Base-by-base conservation (phyloP, 2,329 filamentous ascomycete species). In the Sporothrix phasma region DNA sequence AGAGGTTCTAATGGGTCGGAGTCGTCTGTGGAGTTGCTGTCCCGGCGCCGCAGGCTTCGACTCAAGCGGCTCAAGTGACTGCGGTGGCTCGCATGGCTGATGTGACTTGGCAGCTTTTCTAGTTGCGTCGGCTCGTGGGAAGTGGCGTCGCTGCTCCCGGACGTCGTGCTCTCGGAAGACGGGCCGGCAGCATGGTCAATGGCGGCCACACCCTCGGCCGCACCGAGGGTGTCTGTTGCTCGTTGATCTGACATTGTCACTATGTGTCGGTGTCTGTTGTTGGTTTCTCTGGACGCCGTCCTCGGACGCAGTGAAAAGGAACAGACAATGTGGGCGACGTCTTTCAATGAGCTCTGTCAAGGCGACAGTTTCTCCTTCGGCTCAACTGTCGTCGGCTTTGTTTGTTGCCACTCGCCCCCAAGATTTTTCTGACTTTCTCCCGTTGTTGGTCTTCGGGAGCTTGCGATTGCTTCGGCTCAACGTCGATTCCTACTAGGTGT, bases 1-100 rank as follows among this genome's bases (percentile, higher is more conserved):
- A 69, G 66, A 4, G 67, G 64, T 47, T 63, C 68, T 6, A 68
- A 64, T 10, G 68, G 67, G 58, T 70, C 62, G 3, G 69, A 66
- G 46, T 68, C 66, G 45, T 69, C 62, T 7, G 66, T 61, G 29
- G 46, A 63, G 13, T 5, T 5, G 46, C 64, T 66, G 47, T 51
- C 43, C n/a, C 62, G 64, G 39, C 54, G 58, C 13, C 60, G 43
- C 19, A 22, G 56, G 19, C 29, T 61, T 29, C 61, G 46, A 24
- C 53, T 61, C 24, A 53, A 10, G 19, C 31, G 51, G 6, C 51
- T 53, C 34, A 62, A 19, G 41, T 58, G 58, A 31, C 56, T 41
- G 24, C 17, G 49, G 46, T 51, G 58, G 59, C 53, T 63, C 31
- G 34, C 22, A 11, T 61, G 56, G 61, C 54, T 61, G 13, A 45